Base-by-base conservation (phyloP, 305 asterid species). In the Solanum hybrid region DNA sequence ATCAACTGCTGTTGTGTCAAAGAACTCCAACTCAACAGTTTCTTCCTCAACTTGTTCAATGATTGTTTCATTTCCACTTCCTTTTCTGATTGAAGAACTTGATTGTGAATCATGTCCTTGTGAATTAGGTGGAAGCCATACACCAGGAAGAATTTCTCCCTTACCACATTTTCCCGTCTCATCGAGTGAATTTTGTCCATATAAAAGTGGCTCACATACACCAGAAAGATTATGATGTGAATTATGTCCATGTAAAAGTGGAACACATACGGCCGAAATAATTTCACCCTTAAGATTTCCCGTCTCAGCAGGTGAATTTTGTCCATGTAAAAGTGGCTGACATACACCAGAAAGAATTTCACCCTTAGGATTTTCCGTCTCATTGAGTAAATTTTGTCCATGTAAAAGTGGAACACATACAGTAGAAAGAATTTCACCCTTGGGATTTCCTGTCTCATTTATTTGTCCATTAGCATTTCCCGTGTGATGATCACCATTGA, bases 21-120 rank as follows among this genome's bases (percentile, higher is more conserved):
- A 88, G 24, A 96, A 96, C 88, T 96, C 97, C 90, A 96, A 65
- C 90, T 96, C 98, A 2, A 95, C 88, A 2, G 88, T 93, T 92
- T 96, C 97, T 26, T 95, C 98, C 12, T 93, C 95, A 68, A 82
- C 88, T 38, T 93, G 94, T 82, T 90, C 89, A 29, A 83, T 76
- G 5, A 92, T 39, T 13, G 77, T 90, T 34, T 79, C 87, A 70
- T n/a, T 76, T 90, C 89, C 91, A 12, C 51, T 70, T 15, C 72
- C 90, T 34, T 38, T 45, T 31, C 22, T 57, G 14, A 79, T 68
- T 7, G 72, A 33, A 41, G 84, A 14, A 86, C 37, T 87, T 51
- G 88, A 72, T 6, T 33, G 33, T 68, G 37, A 32, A 11, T 24
- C 86, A 9, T 88, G 89, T 77, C 86, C 92, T 45, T 68, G 45